Evolutionary conservation across 1,284 basidiomycete species (phyloP).

Genomic region (Vanrija humicola): DNA sequence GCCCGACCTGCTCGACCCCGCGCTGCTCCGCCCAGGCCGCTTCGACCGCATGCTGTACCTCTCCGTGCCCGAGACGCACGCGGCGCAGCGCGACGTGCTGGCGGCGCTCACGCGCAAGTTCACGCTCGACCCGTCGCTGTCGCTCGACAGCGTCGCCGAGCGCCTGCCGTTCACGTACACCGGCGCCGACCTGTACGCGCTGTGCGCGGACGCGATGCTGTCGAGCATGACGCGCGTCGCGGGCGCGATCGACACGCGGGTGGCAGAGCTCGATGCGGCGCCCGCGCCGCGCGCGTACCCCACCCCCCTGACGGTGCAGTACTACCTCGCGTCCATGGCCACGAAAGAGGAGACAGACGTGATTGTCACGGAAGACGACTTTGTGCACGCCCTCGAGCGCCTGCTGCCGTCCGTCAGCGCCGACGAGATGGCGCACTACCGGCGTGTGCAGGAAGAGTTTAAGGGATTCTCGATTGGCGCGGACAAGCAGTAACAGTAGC

Average conservation of each 20-base stretch:
- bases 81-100: conserved; percentile 81
- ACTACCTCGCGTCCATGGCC: conserved; percentile 86
- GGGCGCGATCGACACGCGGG: conserved; percentile 66
- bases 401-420: conserved; percentile 84
- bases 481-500: background rate
- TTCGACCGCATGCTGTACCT: conserved; percentile 98
- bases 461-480: conserved; percentile 32
- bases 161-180: conserved; percentile 89
- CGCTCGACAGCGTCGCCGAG: conserved; percentile 65
- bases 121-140: conserved; percentile 66
- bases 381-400: conserved; percentile 67
- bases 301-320: conserved; percentile 79
- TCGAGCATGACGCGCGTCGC: conserved; percentile 92
- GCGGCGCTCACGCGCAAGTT: conserved; percentile 92
- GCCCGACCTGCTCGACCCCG: conserved; percentile 91
- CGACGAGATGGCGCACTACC: conserved; percentile 86
- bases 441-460: conserved; percentile 67
- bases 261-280: conserved; percentile 54
- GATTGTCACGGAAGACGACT: conserved; percentile 69
- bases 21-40: conserved; percentile 84
- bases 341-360: conserved; percentile 66
- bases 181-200: conserved; percentile 95
- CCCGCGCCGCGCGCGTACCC: conserved; percentile 56
- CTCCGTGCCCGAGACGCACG: conserved; percentile 82
- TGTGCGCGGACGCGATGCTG: conserved; percentile 94